A percentile compares a stretch with the other conserved stretches of the same genome.
Conservation (phyloP, 306 rosid species). For the Arachis stenosperma region DNA sequence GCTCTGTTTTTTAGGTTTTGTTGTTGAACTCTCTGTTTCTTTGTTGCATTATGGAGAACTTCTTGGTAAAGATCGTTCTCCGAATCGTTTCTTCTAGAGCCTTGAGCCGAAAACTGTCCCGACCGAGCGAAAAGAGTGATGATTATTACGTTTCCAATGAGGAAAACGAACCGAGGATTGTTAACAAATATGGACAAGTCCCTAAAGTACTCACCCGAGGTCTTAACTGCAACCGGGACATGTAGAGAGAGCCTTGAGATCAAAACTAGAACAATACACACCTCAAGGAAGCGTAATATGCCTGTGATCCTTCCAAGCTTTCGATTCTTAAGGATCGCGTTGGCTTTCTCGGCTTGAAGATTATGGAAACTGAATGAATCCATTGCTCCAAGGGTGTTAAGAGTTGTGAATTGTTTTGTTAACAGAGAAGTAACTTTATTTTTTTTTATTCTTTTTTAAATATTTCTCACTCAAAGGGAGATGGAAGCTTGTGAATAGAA, state of each 20-base stretch:
- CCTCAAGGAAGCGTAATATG: conserved; percentile 61
- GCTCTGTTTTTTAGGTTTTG: background rate
- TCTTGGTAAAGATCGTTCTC: conserved; percentile 58
- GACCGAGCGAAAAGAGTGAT: conserved; percentile 71
- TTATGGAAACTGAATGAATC: conserved; percentile 60
- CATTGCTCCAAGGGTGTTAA: conserved; percentile 41
- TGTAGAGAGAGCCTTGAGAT: conserved; percentile 61
- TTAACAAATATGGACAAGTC: conserved; percentile 51
- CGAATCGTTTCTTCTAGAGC: conserved; percentile 28
- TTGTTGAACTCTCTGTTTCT: conserved; percentile 20
- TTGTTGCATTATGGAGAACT: conserved; percentile 47
- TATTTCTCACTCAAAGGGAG: conserved; percentile 52
- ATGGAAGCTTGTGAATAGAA: conserved; percentile 14
- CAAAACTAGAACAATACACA: conserved; percentile 57
- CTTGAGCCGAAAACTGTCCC: conserved; percentile 52
- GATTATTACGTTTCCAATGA: conserved; percentile 73
- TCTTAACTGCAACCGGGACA: conserved; percentile 62
- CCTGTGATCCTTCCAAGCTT: conserved; percentile 56
- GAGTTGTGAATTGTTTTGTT: too few species aligned
- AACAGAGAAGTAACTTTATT: too few species aligned
- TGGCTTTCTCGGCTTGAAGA: conserved; percentile 72
- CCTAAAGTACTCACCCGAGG: conserved; percentile 58
- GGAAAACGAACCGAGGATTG: conserved; percentile 69
- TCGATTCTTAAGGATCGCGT: conserved; percentile 53
- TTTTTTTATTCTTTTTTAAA: too few species aligned